Percentiles rank a stretch among this genome's conserved stretches.
Conservation (phyloP, 106 monocot genomes). For the Dioscorea alata region DNA sequence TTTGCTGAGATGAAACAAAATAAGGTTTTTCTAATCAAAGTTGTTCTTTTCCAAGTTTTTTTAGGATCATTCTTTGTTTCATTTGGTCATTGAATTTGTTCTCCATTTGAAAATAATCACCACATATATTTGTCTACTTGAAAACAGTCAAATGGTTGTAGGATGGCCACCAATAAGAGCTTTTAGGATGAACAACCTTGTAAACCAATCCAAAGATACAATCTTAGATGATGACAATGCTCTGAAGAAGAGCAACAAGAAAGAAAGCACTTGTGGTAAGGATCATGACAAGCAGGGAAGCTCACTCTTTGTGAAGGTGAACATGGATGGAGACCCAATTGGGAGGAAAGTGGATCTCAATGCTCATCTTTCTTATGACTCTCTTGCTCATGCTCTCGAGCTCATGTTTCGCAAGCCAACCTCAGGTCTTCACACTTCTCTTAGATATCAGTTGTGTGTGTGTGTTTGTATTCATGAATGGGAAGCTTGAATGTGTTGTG, state of each 20-base stretch:
- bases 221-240: background rate
- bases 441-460: background rate
- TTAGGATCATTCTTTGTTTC: too few relatives aligned
- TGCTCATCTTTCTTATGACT: slow-evolving; percentile 24
- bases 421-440: slow-evolving; percentile 3
- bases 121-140: too few relatives aligned
- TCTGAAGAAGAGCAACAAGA: slow-evolving; percentile 18
- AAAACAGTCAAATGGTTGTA: slow-evolving; percentile 60
- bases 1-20: too few relatives aligned
- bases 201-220: slow-evolving; percentile 47
- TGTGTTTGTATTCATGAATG: background rate
- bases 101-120: too few relatives aligned
- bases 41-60: too few relatives aligned
- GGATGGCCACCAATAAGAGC: slow-evolving; percentile 95
- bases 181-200: slow-evolving; percentile 73
- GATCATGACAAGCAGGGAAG: background rate
- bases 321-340: slow-evolving; percentile 50
- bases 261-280: slow-evolving; percentile 1
- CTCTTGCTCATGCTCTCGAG: slow-evolving; percentile 41
- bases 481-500: background rate
- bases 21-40: too few relatives aligned
- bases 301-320: slow-evolving; percentile 42
- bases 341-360: slow-evolving; percentile 65
- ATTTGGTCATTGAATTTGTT: too few relatives aligned
- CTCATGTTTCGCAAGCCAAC: slow-evolving; percentile 33